Evolutionary conservation across 768 basidiomycete species (phyloP), one percentile per base, ranked within the genome.

Genomic region (Candolleomyces efflorescens): DNA sequence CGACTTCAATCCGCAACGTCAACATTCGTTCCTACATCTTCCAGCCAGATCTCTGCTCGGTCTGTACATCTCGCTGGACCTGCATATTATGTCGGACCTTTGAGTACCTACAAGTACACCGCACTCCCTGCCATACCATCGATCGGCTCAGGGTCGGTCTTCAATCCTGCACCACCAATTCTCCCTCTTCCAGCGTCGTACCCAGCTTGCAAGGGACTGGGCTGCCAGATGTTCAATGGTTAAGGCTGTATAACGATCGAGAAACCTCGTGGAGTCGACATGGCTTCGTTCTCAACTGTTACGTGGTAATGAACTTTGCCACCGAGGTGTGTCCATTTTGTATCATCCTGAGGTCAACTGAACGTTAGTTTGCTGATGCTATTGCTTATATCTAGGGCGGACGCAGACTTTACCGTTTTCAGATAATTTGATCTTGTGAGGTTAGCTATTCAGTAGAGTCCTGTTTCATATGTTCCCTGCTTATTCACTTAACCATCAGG

Each of bases 371-470:
- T 5, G 32, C 32, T 32, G 54, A 41, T 54, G 36, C 60, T 62
- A 24, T 53, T 49, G 26, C 51, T 22, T 32, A 26, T 53, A 51
- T 63, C 92, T 81, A 79, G 85, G 51, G 84, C 82, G 4, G 75
- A 80, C 11, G 75, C 91, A 12, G 90, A 97, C 20, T 78, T 85
- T 26, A 54, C 82, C 97, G 56, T 99, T 98, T 70, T 93, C 91
- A 6, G 97, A 99, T 69, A 98, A 98, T 69, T 82, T 81, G 10
- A 94, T 89, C 71, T 76, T 98, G 24, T 90, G 92, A 84, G 94
- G 98, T 61, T 88, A 86, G 60, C 77, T 99, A 44, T 70, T 83
- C 52, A 84, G 87, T 62, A 83, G 94, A 54, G 97, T 97, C 75
- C 95, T 96, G 1, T 98, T 98, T 82, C 85, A 97, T 47, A 75